Evolutionary conservation across 306 rosid species (phyloP), one percentile per base, ranked within the genome.

Genomic region (Gleditsia sinensis): DNA sequence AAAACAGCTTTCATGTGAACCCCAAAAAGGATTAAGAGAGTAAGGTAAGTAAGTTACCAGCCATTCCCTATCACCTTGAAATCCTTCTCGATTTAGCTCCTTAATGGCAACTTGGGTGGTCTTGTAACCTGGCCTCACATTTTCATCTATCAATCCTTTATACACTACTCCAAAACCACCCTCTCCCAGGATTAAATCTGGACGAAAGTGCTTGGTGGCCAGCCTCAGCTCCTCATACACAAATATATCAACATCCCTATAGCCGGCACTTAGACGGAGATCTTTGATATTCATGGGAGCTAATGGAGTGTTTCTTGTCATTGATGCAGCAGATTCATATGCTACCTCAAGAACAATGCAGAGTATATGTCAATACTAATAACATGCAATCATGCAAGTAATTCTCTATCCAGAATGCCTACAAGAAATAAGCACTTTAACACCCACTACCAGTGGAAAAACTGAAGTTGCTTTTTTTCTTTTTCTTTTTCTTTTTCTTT

Each of bases 51-150:
- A 14, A 63, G 37, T 61, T 77, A 90, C 99, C 76, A 94, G 97
- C 99, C 99, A 94, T 92, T 94, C 99, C 83, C 99, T 80, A 71
- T 94, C 99, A 81, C 99, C 99, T 83, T 94, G 99, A 82, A 88
- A 87, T 63, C 99, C 97, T 80, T 92, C 97, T 42, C 88, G 96
- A 80, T 94, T 94, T 71, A 92, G 99, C 84, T 92, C 99, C 83
- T 94, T 94, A 58, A 94, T 92, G 58, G 99, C 99, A 37, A 94
- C 97, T 72, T 83, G 91, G 6, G 80, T 83, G 54, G 77, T 23
- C 80, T 77, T 75, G 81, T 77, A 88, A 76, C 89, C 93, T 0
- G 94, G 42, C 72, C 91, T 90, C 23, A 91, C 93, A 67, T 74
- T 81, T 51, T 83, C 86, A 83, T 92, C 99, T 67, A 94, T 69